Conservation (phyloP, 169 alveolate genomes). For the Plasmodium blacklocki region DNA sequence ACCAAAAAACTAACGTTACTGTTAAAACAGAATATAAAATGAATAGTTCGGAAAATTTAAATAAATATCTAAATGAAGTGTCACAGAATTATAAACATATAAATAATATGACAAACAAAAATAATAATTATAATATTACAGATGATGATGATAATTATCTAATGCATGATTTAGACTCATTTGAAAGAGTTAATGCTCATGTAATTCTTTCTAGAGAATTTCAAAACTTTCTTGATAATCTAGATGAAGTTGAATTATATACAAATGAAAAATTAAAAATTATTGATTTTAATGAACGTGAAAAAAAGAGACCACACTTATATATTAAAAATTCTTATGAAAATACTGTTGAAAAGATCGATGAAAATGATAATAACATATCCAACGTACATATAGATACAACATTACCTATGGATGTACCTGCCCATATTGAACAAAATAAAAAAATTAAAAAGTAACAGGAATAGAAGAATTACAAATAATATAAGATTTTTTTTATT, state of each 20-base stretch:
- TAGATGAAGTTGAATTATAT: slow-evolving; percentile 43
- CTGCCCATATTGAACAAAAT: neutral
- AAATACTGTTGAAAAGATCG: neutral
- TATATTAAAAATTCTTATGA: neutral
- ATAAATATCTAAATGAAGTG: neutral
- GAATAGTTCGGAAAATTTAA: neutral
- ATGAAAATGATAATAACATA: neutral
- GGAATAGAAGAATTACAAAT: no score
- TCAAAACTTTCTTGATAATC: slow-evolving; percentile 60
- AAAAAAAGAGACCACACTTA: slow-evolving; percentile 53
- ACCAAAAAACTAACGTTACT: neutral
- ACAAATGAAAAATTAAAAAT: neutral
- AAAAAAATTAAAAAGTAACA: neutral
- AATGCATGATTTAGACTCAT: neutral
- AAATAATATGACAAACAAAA: neutral
- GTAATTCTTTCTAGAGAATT: slow-evolving; percentile 57
- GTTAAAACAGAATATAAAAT: neutral
- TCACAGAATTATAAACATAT: neutral
- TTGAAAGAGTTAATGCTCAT: slow-evolving; percentile 32
- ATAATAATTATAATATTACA: slow-evolving; percentile 8
- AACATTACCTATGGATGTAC: no score
- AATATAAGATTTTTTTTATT: no score
- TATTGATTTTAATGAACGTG: slow-evolving; percentile 18
- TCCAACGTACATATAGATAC: no score
- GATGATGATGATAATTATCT: neutral